Percentiles rank a stretch among this genome's conserved stretches.
These are phyloP conservation scores for Candida saitoana DNA, from an alignment of 805 yeast species.

Conservation along the genomic window DNA sequence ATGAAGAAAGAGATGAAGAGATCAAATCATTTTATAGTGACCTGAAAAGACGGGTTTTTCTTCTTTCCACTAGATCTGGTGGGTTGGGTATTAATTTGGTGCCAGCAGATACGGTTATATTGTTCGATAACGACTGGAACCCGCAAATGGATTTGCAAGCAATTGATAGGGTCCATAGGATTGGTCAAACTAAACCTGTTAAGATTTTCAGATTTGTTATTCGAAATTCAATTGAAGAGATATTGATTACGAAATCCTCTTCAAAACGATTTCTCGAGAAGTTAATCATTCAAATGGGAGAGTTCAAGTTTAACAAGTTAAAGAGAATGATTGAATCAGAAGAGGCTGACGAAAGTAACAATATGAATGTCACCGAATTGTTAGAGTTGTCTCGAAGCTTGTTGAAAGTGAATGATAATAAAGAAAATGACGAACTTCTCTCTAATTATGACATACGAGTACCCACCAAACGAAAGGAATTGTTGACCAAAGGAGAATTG, in stretches of 20 bases:
- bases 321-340: constrained; percentile 17
- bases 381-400: constrained; percentile 17
- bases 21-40: constrained; percentile 48
- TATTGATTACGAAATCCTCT: constrained; percentile 72
- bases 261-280: constrained; percentile 76
- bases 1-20: constrained; percentile 59
- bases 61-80: constrained; percentile 89
- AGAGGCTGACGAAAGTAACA: constrained; percentile 10
- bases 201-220: constrained; percentile 74
- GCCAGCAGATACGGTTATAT: constrained; percentile 83
- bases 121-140: constrained; percentile 95
- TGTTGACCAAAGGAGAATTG: constrained; percentile 33
- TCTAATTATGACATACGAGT: background rate
- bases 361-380: constrained; percentile 16
- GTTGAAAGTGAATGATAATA: constrained; percentile 5
- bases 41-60: constrained; percentile 44
- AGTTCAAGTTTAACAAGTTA: constrained; percentile 28
- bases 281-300: constrained; percentile 49
- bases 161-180: constrained; percentile 90
- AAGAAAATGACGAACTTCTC: constrained; percentile 4
- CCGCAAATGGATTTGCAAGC: constrained; percentile 97
- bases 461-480: background rate
- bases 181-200: constrained; percentile 86
- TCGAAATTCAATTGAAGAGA: constrained; percentile 77
- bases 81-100: constrained; percentile 87